Conservation (phyloP, 1,284 basidiomycete genomes). For the Malassezia arunalokei region DNA sequence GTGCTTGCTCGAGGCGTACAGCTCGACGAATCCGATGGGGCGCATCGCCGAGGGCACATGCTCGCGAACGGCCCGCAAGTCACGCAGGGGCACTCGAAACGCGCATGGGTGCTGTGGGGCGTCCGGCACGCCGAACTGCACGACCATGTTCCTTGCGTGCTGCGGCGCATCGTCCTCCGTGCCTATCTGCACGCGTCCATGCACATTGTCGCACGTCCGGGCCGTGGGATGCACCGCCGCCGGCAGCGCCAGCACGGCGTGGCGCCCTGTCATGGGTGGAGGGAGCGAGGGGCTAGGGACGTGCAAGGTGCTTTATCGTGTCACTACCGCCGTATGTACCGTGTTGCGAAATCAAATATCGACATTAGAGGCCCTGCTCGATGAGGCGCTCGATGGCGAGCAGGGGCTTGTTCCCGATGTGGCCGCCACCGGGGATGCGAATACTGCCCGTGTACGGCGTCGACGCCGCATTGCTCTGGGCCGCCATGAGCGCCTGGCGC, state of each 20-base stretch:
- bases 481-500: background rate
- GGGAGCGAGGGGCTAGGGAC: too few relatives aligned
- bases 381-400: conserved; percentile 29
- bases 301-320: too few relatives aligned
- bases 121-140: background rate
- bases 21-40: background rate
- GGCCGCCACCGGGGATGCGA: conserved; percentile 10
- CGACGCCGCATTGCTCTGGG: background rate
- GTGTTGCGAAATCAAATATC: background rate
- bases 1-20: conserved; percentile 22
- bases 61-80: conserved; percentile 27
- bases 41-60: background rate
- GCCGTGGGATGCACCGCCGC: conserved; percentile 63
- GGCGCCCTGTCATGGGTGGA: too few relatives aligned
- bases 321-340: too few relatives aligned
- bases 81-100: conserved; percentile 48
- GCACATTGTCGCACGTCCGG: conserved; percentile 78
- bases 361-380: conserved; percentile 8
- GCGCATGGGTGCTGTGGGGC: background rate
- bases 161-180: background rate
- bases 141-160: background rate
- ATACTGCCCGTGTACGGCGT: conserved; percentile 3
- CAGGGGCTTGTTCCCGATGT: conserved; percentile 22
- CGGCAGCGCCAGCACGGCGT: too few relatives aligned
- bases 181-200: background rate